These are phyloP conservation scores for Massarina eburnea DNA, from an alignment of 2,329 filamentous ascomycete genomes.

Conservation along the genomic window DNA sequence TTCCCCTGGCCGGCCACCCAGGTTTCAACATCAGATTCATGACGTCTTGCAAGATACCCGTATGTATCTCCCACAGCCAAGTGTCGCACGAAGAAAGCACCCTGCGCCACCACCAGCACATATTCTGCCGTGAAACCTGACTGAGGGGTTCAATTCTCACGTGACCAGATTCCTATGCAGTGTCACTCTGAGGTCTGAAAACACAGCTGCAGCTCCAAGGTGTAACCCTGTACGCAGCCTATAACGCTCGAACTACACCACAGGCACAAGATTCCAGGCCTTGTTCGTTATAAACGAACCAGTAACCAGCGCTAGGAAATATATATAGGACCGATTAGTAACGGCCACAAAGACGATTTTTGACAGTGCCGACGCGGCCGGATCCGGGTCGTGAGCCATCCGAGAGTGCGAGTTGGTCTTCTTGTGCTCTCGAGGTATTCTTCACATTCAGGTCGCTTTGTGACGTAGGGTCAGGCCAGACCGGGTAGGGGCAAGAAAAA, in stretches of 20 bases:
- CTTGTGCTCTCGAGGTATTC: too few species aligned
- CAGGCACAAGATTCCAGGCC: neutral
- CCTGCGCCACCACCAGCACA: neutral
- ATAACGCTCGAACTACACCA: neutral
- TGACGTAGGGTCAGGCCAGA: too few species aligned
- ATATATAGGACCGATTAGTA: neutral
- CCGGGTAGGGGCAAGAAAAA: neutral
- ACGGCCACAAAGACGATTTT: neutral
- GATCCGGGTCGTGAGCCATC: neutral
- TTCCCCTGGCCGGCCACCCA: neutral
- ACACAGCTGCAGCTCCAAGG: neutral
- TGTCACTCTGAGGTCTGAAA: neutral
- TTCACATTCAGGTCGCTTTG: too few species aligned
- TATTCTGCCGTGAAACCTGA: neutral
- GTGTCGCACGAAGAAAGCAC: neutral
- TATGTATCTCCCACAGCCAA: too few species aligned
- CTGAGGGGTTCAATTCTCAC: neutral
- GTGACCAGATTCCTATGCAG: neutral
- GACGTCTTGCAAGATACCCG: too few species aligned
- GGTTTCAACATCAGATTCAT: too few species aligned
- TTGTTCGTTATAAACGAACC: neutral
- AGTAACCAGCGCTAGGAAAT: neutral
- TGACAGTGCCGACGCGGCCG: constrained; percentile 1
- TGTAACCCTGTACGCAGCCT: neutral
- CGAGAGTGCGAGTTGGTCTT: neutral